These are phyloP conservation scores for Apiotrichum mycotoxinovorans DNA, from an alignment of 1,284 basidiomycete genomes.

Conservation along the genomic window DNA sequence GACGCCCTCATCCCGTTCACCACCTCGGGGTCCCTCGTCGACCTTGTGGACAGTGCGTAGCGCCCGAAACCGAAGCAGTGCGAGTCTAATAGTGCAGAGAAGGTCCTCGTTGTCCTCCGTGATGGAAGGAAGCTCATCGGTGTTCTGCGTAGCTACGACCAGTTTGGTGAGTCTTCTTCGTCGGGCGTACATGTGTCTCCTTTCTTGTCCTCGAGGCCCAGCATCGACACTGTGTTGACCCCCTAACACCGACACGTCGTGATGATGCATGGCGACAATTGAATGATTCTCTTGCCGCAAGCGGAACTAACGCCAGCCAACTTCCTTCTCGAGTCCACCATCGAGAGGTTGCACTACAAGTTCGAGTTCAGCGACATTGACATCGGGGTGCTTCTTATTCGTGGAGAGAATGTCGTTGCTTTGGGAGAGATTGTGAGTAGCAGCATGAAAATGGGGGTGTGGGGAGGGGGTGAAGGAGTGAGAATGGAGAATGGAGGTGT, in stretches of 20 bases:
- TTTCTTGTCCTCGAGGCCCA: too few species aligned
- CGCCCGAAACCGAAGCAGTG: background rate
- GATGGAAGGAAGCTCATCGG: conserved; percentile 96
- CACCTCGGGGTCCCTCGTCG: conserved; percentile 90
- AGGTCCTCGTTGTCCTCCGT: conserved; percentile 94
- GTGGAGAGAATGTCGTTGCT: conserved; percentile 97
- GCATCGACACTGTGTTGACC: too few species aligned
- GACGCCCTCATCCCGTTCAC: conserved; percentile 95
- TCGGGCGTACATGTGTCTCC: background rate
- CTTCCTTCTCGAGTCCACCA: conserved; percentile 83
- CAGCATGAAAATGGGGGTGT: too few species aligned
- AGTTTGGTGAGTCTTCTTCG: conserved; percentile 72
- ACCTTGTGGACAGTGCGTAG: conserved; percentile 96
- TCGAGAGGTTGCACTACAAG: conserved; percentile 52
- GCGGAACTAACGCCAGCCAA: conserved; percentile 63
- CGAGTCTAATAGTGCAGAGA: conserved; percentile 61
- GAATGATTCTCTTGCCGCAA: too few species aligned
- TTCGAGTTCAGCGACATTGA: conserved; percentile 44
- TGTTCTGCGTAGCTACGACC: conserved; percentile 94
- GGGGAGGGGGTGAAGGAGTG: background rate
- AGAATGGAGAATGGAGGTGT: conserved; percentile 6
- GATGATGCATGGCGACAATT: too few species aligned
- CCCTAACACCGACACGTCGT: too few species aligned
- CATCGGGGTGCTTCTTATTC: conserved; percentile 73
- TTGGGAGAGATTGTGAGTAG: conserved; percentile 95